These are phyloP conservation scores for Nicotiana rustica DNA, from an alignment of 305 asterid species.

Conservation along the genomic window DNA sequence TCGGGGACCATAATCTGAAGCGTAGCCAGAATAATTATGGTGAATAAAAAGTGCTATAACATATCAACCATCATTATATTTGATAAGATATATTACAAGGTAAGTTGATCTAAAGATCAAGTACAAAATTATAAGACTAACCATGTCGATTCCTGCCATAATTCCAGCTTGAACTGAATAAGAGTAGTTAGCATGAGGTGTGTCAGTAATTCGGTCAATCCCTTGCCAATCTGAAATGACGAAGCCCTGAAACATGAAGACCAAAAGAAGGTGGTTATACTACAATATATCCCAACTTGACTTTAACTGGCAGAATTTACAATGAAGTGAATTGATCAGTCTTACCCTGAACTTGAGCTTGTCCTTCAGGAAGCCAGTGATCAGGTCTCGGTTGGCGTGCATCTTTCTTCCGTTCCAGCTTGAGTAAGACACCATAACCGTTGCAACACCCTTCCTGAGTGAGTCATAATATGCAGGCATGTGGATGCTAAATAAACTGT, in stretches of 20 bases:
- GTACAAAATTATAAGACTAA: conserved; percentile 34
- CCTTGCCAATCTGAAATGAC: conserved; percentile 66
- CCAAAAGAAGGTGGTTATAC: background rate
- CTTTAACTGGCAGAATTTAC: background rate
- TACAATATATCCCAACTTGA: background rate
- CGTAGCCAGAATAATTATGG: background rate
- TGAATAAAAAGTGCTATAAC: background rate
- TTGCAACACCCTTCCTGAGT: conserved; percentile 58
- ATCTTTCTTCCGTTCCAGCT: conserved; percentile 64
- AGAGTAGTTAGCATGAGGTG: conserved; percentile 64
- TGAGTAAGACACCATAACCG: conserved; percentile 61
- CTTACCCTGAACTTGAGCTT: conserved; percentile 60
- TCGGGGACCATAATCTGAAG: conserved; percentile 64
- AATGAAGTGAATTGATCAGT: background rate
- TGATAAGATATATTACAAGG: too few species aligned
- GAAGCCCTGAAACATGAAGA: conserved; percentile 53
- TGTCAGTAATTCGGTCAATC: conserved; percentile 58
- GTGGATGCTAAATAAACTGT: conserved; percentile 55
- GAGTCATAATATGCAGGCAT: conserved; percentile 64
- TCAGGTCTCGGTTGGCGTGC: conserved; percentile 58
- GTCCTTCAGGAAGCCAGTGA: conserved; percentile 62
- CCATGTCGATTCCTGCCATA: conserved; percentile 72
- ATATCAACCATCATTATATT: background rate
- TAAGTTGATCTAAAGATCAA: background rate
- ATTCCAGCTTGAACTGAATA: conserved; percentile 61